Base-by-base conservation (phyloP, 495 filamentous ascomycete genomes). In the Hypoxylon rickii region DNA sequence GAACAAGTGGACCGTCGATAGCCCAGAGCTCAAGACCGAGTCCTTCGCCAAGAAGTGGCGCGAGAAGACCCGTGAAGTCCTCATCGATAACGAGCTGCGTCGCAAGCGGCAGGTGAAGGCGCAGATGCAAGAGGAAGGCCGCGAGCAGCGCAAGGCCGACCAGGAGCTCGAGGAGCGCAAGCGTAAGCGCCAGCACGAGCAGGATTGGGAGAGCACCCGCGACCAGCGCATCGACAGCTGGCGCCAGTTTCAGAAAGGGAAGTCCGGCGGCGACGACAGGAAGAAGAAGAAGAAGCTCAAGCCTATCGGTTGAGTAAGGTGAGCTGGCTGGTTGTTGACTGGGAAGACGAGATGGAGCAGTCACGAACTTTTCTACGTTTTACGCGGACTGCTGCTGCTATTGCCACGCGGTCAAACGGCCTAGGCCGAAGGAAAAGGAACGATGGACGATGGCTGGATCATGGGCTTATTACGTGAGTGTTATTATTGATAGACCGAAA, bases 121-220 rank as follows among this genome's bases (percentile, higher is more conserved):
- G 55, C 89, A 92, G 76, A 84, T 97, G 87, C 89, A 94, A 69
- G 94, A 99, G 75, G 94, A 99, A 70, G 94, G 94, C 29, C 79
- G 95, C 47, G 88, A 95, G 79, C 85, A 95, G 79, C 83, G 86
- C 67, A 89, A 87, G 69, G 85, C 82, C 64, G 94, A 97, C 10
- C 89, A 93, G 71, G 95, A 97, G 75, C 40, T 88, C 12, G 89
- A 91, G 67, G 83, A 79, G 65, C 81, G 94, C 60, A 97, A 97
- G 78, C 78, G 92, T 54, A 97, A 96, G 81, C 79, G 95, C 44
- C 91, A 97, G 68, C 85, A 91, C 70, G 91, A 97, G 65, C 81
- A 89, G 71, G 87, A 88, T 32, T 99, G 95, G 95, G 94, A 98
- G 77, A 81, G 87, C 68, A 95, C 86, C 31, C 82, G 95, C 37